Percentiles rank a stretch among this genome's conserved stretches.
phyloP scores from a whole-genome alignment of 2,329 filamentous ascomycete species.

The Ramularia endophylla region DNA sequence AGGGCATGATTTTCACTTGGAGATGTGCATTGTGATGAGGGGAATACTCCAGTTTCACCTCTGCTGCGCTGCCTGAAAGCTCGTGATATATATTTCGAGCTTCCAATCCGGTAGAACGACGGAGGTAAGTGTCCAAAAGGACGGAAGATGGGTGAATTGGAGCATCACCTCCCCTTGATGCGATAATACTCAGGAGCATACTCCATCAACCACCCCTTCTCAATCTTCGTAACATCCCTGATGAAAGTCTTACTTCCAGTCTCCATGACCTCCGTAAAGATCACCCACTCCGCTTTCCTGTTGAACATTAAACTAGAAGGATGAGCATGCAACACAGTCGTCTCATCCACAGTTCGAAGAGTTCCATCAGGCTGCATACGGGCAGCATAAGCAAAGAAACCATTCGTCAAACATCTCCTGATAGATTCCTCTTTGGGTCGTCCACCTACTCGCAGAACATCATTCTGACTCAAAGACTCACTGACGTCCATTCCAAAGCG shows the following conservation, averaged over 20 bases:
- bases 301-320: conserved; percentile 95
- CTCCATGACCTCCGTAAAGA: conserved; percentile 92
- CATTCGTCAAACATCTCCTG: conserved; percentile 74
- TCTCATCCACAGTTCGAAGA: conserved; percentile 78
- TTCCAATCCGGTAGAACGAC: no score
- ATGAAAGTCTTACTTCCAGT: conserved; percentile 85
- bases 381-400: conserved; percentile 90
- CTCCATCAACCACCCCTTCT: conserved; percentile 86
- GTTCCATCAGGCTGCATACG: conserved; percentile 90
- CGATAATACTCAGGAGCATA: conserved; percentile 81
- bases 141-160: no score
- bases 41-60: no score
- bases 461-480: conserved; percentile 48
- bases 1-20: no score
- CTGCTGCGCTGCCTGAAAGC: no score
- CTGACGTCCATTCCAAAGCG: conserved; percentile 69
- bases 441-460: conserved; percentile 36
- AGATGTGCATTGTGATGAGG: no score
- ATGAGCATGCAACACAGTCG: conserved; percentile 74
- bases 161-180: conserved; percentile 34
- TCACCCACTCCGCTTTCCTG: conserved; percentile 90
- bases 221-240: conserved; percentile 84
- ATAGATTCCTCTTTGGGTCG: conserved; percentile 62
- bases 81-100: no score
- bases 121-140: no score